Percentiles rank a stretch among this genome's conserved stretches.
Conservation (phyloP, 176 grass and related monocot genomes). For the Triticum monococcum region DNA sequence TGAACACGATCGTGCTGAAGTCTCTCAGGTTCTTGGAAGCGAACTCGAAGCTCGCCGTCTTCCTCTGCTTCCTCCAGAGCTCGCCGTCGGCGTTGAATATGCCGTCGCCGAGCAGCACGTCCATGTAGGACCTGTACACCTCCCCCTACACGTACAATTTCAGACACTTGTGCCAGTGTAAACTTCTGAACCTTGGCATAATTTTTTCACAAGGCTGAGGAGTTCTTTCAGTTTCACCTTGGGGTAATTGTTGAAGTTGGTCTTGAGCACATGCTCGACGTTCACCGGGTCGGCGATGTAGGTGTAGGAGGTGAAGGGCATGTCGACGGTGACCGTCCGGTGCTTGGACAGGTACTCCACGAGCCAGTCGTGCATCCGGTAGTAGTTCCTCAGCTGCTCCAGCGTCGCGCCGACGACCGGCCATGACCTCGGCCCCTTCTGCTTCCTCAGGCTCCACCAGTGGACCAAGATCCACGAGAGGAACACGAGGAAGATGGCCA, state of each 20-base stretch:
- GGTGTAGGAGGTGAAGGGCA: conserved; percentile 92
- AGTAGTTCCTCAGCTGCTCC: conserved; percentile 88
- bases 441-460: conserved; percentile 65
- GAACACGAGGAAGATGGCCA: conserved; percentile 41
- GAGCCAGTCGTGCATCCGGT: conserved; percentile 94
- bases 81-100: conserved; percentile 96
- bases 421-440: conserved; percentile 77
- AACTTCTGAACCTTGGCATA: no score
- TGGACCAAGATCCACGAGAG: conserved; percentile 72
- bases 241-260: conserved; percentile 93
- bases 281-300: conserved; percentile 88
- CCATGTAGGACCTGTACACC: conserved; percentile 80
- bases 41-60: conserved; percentile 94
- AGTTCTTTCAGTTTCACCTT: conserved; percentile 50
- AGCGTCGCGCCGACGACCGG: conserved; percentile 70
- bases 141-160: conserved; percentile 44
- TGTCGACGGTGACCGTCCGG: conserved; percentile 66
- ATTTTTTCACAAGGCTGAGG: no score
- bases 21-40: conserved; percentile 94
- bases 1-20: conserved; percentile 79
- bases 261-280: conserved; percentile 90
- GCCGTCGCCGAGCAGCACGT: conserved; percentile 86
- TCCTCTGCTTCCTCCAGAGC: conserved; percentile 88
- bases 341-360: conserved; percentile 56
- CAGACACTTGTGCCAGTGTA: neutral